Conservation (phyloP, 148 eudicot species). For the Chenopodium album region DNA sequence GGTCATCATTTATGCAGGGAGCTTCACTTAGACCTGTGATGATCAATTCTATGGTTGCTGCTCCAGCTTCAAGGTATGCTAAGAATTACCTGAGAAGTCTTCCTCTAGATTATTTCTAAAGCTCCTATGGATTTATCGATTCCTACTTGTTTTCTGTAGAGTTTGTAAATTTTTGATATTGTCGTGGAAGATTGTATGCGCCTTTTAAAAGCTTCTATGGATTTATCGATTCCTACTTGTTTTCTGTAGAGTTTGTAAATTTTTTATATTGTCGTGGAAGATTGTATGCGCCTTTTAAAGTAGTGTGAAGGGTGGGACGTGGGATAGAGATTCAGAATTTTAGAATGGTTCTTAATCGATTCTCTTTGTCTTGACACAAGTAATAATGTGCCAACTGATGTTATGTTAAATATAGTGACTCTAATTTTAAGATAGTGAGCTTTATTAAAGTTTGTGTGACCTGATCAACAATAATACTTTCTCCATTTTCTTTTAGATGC, state of each 20-base stretch:
- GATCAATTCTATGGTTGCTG: slow-evolving; percentile 70
- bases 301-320: not conserved
- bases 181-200: not conserved
- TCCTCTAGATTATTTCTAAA: not conserved
- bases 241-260: not conserved
- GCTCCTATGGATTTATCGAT: not conserved
- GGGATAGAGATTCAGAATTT: not conserved
- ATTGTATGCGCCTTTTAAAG: not conserved
- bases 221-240: slow-evolving; percentile 8
- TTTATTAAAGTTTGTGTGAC: too few species aligned
- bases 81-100: not conserved
- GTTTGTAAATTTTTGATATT: not conserved
- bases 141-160: slow-evolving; percentile 6
- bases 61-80: slow-evolving; percentile 92
- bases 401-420: too few species aligned
- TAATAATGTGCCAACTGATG: too few species aligned
- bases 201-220: not conserved
- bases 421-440: too few species aligned
- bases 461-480: too few species aligned
- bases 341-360: not conserved
- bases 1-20: slow-evolving; percentile 91
- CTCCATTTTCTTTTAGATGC: too few species aligned
- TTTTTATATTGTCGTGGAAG: not conserved
- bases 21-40: slow-evolving; percentile 63
- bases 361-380: not conserved